A percentile compares a stretch with the other conserved stretches of the same genome.
Evolutionary conservation across 2,329 filamentous ascomycete species (phyloP).

Genomic region (Chlorencoelia australis): DNA sequence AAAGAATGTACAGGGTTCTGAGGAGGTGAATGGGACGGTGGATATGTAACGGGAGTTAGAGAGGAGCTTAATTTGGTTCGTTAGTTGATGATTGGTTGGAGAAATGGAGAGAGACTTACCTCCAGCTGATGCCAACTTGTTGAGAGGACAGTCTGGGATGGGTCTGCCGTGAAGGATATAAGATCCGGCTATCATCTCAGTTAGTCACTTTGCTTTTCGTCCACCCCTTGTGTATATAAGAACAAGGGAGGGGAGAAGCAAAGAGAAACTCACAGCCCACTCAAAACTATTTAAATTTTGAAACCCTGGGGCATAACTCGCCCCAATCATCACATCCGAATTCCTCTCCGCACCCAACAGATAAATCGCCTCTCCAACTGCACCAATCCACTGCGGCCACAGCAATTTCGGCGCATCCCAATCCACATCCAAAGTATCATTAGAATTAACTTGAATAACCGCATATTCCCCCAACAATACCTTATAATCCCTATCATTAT

Average conservation of each 20-base stretch:
- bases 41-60: constrained; percentile 3
- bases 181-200: constrained; percentile 18
- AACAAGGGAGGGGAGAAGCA: not conserved
- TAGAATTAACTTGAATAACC: constrained; percentile 16
- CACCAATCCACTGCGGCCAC: constrained; percentile 20
- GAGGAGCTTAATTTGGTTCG: constrained; percentile 1
- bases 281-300: constrained; percentile 22
- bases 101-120: not conserved
- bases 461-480: constrained; percentile 24
- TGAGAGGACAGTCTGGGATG: constrained; percentile 37
- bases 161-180: constrained; percentile 28
- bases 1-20: not conserved
- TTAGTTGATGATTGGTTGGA: not conserved
- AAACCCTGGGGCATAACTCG: constrained; percentile 21
- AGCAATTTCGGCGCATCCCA: constrained; percentile 5
- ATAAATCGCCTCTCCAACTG: constrained; percentile 21
- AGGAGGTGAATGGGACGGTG: constrained; percentile 5
- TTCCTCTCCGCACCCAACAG: constrained; percentile 21
- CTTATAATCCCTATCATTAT: constrained; percentile 11
- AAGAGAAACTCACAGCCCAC: constrained; percentile 19
- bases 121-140: constrained; percentile 22
- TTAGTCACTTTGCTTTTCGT: constrained; percentile 4
- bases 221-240: not conserved
- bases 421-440: constrained; percentile 1
- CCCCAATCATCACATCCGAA: constrained; percentile 17